Base-by-base conservation (phyloP, 2,329 filamentous ascomycete species). In the Aspergillus sp. region DNA sequence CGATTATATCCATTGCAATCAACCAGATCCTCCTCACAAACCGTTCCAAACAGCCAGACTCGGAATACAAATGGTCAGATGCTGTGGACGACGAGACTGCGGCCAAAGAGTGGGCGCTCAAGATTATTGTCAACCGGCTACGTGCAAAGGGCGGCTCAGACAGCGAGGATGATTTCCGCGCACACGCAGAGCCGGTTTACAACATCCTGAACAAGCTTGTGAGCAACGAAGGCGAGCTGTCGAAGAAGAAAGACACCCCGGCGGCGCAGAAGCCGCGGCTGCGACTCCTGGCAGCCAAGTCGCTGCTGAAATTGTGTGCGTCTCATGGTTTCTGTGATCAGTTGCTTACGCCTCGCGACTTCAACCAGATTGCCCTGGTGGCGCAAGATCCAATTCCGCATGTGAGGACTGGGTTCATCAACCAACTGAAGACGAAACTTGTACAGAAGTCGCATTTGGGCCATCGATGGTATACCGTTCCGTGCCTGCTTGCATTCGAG, bases 401-500 rank as follows among this genome's bases (percentile, higher is more conserved):
- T 42, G 86, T 96, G 16, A 80, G 91, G 20, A 74, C 72, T 29
- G 75, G 74, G 2, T 96, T 98, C 49, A 71, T 91, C 33, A 77
- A 79, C 49, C 86, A 88, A 47, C 67, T 98, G 25, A 91, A 93
- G 61, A 95, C 93, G 61, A 58, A 57, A 35, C 43, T 64, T 12
- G 53, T 57, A n/a, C 59, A 61, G 39, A 52, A 47, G n/a, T 47
- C 58, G 4, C 89, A 93, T 50, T 74, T 96, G 4, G 82, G 82
- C 7, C 75, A 81, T 33, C 78, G 89, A 7, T 98, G 93, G 69
- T 91, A 93, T 57, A 82, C 85, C 0, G 80, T 94, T 25, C 71
- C 93, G 4, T 96, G 95, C 64, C 66, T 96, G 26, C 81, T 86
- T 19, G 89, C 91, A 1, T 95, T 91, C 54, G 91, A 98, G 61